Percentiles rank a stretch among this genome's conserved stretches.
These are phyloP conservation scores for Phialocephala sp. DNA, from an alignment of 2,329 filamentous ascomycete species.

Conservation along the genomic window DNA sequence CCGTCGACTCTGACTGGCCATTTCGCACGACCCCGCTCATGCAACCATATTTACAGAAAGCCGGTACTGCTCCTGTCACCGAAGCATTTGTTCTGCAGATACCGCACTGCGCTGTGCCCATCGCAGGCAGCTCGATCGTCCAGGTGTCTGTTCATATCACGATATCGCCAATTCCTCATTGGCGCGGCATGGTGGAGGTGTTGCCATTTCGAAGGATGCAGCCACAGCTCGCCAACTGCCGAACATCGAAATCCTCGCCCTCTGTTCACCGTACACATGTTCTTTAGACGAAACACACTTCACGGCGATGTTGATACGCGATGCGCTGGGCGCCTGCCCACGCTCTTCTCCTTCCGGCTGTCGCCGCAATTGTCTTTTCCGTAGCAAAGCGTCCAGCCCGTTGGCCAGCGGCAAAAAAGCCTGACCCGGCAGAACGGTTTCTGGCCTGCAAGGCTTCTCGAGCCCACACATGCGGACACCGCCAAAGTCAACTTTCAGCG, in stretches of 20 bases:
- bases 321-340: neutral
- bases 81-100: conserved; percentile 7
- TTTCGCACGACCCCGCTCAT: neutral
- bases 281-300: neutral
- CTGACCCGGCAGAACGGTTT: conserved; percentile 4
- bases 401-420: neutral
- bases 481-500: neutral
- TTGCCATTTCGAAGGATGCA: neutral
- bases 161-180: neutral
- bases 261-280: conserved; percentile 4
- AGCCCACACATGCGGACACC: neutral
- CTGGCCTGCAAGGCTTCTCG: neutral
- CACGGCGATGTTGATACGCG: neutral
- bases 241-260: neutral
- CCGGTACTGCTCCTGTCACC: neutral
- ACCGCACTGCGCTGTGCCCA: conserved; percentile 4
- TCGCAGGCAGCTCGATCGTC: neutral
- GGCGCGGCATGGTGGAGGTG: neutral
- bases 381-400: neutral
- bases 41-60: conserved; percentile 4
- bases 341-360: neutral
- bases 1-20: conserved; percentile 1
- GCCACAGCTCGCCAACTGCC: neutral
- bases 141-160: neutral
- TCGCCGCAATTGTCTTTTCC: neutral